These are phyloP conservation scores for Lipomyces sp. DNA, from an alignment of 805 yeast genomes.

Conservation along the genomic window DNA sequence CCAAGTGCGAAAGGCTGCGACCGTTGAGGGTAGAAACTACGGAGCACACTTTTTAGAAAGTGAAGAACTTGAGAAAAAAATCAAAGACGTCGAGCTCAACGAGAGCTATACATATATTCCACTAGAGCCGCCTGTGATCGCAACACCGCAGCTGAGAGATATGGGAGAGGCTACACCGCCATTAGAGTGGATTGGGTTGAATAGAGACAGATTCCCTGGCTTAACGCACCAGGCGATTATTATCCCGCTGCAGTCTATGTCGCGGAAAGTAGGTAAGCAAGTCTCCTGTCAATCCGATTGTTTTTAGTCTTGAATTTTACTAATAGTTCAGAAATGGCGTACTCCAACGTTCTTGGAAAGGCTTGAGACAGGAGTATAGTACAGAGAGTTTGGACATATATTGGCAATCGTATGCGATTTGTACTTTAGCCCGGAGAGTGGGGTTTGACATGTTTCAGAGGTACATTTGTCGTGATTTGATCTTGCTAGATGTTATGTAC, in stretches of 20 bases:
- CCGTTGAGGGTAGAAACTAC: conserved; percentile 41
- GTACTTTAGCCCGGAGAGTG: neutral
- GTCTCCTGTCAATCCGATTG: neutral
- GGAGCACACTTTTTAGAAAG: conserved; percentile 41
- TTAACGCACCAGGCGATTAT: conserved; percentile 82
- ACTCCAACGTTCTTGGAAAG: conserved; percentile 51
- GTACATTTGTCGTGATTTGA: neutral
- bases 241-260: conserved; percentile 71
- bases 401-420: neutral
- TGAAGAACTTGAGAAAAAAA: conserved; percentile 49
- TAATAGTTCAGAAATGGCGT: conserved; percentile 47
- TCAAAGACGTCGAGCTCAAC: conserved; percentile 53
- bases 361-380: conserved; percentile 36
- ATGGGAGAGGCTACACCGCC: conserved; percentile 98
- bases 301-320: neutral
- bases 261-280: conserved; percentile 61
- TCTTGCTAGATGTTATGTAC: neutral
- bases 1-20: conserved; percentile 59
- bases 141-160: conserved; percentile 86
- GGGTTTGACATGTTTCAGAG: neutral
- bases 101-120: conserved; percentile 62
- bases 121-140: conserved; percentile 75
- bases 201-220: conserved; percentile 82
- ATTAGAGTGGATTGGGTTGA: conserved; percentile 95
- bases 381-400: neutral